Base-by-base conservation (phyloP, 2,329 filamentous ascomycete species). In the Clonostachys solani region DNA sequence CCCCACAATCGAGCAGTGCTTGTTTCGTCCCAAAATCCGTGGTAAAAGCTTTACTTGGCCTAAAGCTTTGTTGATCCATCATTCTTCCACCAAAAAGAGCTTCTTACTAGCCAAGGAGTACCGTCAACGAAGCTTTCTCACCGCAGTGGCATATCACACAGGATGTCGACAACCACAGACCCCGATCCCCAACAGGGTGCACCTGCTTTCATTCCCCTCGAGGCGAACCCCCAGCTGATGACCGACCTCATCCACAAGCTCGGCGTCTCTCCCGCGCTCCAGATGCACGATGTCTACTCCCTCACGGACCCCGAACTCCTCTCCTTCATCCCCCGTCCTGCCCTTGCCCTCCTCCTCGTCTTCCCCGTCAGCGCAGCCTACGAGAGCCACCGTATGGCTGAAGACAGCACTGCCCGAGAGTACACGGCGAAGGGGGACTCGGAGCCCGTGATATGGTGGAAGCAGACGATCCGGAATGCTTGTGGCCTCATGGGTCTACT, bases 381-480 rank as follows among this genome's bases (percentile, higher is more conserved):
- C 76, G 87, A 96, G 69, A 79, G 77, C 50, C 83, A 86, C 61
- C 86, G 92, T 33, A 65, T 79, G 48, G 74, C 81, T 40, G 92
- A 96, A 72, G 92, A 96, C 68, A 71, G 72, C 44, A 63, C 76
- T 18, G 71, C 73, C 40, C 54, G 71, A 3, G 80, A 83, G 37
- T 96, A 96, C 71, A 62, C 65, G 1, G 87, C 86, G 40, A 75
- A 73, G 16, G 91, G 91, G 2, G 68, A 77, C 1, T 61, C 59
- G 0, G 89, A 96, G 61, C 85, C 89, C 6, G 89, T 96, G 0
- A 60, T 95, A 8, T 99, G 92, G 94, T 97, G 92, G 77, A 87
- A 83, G 56, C 92, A 97, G 72, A 97, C 92, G 0, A 96, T 97
- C 58, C 81, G 87, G 50, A 95, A 97, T 63, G 90, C 92, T 1